Base-by-base conservation (phyloP, 345 rosid species). In the Boechera retrofracta region DNA sequence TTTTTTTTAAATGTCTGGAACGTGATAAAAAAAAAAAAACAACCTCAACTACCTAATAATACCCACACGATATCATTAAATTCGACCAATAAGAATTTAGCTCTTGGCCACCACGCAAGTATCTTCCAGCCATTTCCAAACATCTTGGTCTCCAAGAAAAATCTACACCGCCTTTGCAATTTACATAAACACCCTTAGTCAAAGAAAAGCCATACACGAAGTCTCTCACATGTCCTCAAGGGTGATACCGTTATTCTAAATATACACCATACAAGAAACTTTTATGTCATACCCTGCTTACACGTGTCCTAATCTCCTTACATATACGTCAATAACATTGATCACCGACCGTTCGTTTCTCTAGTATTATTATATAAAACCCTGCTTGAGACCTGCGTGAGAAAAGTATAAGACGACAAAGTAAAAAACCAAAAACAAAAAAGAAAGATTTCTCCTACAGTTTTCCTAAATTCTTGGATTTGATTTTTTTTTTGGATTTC, bases 401-500 rank as follows among this genome's bases (percentile, higher is more conserved):
- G 39, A 55, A 65, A 3, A 38, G 26, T n/a, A 70, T 7, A 53
- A 70, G 68, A 76, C 79, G 61, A 66, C 72, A 65, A 71, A 71
- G 47, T 4, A 65, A 71, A 47, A 3, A 18, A 56, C 2, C 6
- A 3, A 9, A 6, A 51, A 12, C 16, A 13, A 31, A 68, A 47
- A 9, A 31, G 52, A 76, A 15, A 26, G 6, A 2, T 42, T 21
- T 57, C 54, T 63, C 58, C 15, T 67, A 59, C 79, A 68, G 15
- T 15, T 47, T n/a, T 64, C 74, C 78, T 73, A 73, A 33, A 73
- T 79, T 67, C 60, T 52, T 73, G 82, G 71, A 79, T 60, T 76
- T 45, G 32, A n/a, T 5, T 21, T 10, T 29, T 5, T 21, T 10
- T 29, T 42, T 41, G 36, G 3, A 26, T 71, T 31, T 33, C 67